Base-by-base conservation (phyloP, 2,329 filamentous ascomycete genomes). In the Talaromyces sp. region DNA sequence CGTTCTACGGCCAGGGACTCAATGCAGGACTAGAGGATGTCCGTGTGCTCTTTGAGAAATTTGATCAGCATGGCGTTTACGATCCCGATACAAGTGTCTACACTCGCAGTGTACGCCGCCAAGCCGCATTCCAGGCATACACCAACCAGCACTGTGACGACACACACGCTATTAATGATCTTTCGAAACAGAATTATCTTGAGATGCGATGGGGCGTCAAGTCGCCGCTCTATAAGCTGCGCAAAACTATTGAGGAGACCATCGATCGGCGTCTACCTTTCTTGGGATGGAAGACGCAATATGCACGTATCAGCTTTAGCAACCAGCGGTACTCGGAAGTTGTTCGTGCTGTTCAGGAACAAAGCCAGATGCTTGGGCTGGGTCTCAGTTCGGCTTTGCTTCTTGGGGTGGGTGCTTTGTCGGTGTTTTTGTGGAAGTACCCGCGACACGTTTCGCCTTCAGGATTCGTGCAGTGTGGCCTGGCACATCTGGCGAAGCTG, bases 1-100 rank as follows among this genome's bases (percentile, higher is more conserved):
- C 94, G 0, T 99, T 99, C 74, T 99, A 97, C 71, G 94, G 94
- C 0, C 94, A 99, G 72, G 94, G 94, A 33, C 95, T 99, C 86
- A 99, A 99, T 67, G 89, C 94, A 0, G 94, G 94, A 0, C 84
- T 99, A 37, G 94, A 99, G 75, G 93, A 97, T 65, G 91, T 99
- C 11, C 86, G 89, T 7, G 86, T 96, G 4, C 82, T 99, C 1
- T 99, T 96, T 73, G 84, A 86, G 0, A 80, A 88, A 39, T 79
- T 97, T 1, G 92, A 97, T 73, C 82, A 84, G 61, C 80, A 91
- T 60, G 76, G 80, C 1, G 72, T 75, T 10, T 76, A 75, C 47
- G 57, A 67, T 22, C 24, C 40, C 2, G 42, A 70, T 17, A 53
- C 60, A 5, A 63, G 53, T 32, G 65, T 73, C 17, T 77, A 82